A percentile compares a stretch with the other conserved stretches of the same genome.
These are phyloP conservation scores for Syzygium oleosum DNA, from an alignment of 345 rosid species.

Conservation along the genomic window DNA sequence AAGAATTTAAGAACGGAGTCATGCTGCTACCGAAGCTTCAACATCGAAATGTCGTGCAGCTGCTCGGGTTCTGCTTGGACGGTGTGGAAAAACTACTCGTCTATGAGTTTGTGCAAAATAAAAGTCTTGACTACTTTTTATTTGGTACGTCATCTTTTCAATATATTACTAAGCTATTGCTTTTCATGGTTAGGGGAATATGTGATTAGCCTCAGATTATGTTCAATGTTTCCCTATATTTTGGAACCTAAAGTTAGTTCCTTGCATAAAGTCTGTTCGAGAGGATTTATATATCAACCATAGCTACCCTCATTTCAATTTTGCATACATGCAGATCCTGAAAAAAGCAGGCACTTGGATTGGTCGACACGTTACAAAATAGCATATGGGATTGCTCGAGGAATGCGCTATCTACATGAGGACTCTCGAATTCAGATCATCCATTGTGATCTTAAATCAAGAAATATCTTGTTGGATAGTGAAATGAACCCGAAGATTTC, in stretches of 20 bases:
- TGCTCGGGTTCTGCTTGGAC: not conserved
- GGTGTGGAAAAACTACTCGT: not conserved
- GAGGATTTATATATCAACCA: not conserved
- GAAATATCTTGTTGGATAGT: constrained; percentile 12
- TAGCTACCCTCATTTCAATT: not conserved
- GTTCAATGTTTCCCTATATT: not conserved
- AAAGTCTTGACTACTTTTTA: not conserved
- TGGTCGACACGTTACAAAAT: constrained; percentile 12
- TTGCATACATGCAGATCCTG: not conserved
- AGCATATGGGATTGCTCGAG: constrained; percentile 9
- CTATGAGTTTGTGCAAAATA: not conserved
- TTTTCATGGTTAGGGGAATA: not conserved
- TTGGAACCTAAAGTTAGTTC: not conserved
- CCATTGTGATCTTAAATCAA: constrained; percentile 14
- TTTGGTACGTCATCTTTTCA: not conserved
- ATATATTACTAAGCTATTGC: not conserved
- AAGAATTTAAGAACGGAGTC: not conserved
- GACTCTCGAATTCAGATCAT: constrained; percentile 12
- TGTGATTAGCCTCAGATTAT: not conserved
- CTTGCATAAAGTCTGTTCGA: not conserved
- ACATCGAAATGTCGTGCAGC: not conserved
- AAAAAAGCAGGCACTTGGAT: not conserved
- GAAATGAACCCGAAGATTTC: constrained; percentile 19
- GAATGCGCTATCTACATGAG: constrained; percentile 13
- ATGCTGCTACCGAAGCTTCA: not conserved